Evolutionary conservation across 176 grass and related monocot species (phyloP), one percentile per base, ranked within the genome.

Genomic region (Chrysopogon serrulatus): DNA sequence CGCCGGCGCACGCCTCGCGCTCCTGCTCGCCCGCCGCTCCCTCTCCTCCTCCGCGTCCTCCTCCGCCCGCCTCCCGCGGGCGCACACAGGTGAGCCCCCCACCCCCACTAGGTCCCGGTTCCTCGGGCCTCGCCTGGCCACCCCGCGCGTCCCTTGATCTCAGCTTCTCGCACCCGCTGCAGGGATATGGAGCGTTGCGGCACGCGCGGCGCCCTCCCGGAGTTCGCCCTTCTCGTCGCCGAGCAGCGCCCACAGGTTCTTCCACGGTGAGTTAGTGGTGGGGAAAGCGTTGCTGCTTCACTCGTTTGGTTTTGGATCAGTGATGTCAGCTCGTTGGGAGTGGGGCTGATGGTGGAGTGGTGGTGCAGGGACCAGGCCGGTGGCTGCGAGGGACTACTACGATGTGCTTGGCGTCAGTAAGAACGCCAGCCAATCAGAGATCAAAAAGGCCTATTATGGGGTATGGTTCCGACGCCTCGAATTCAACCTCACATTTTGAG

Each of bases 381-480:
- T 90, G 39, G 72, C 82, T 32, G 82, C 69, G 12, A 97, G 71
- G 57, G 94, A 97, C 87, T 97, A 94, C 44, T 97, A 97, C 23
- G 89, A 94, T 78, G 91, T 97, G 12, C 82, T 97, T 16, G 94
- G 91, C 71, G 89, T 97, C 57, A 94, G 76, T 59, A 93, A 90
- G 65, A 82, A 90, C n/a, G 91, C 94, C 5, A 92, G 82, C 75
- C 89, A 92, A 41, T 68, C 70, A 5, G 91, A 97, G 17, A 97
- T 97, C 4, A 97, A 97, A 51, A 97, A 97, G 80, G 94, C 94
- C 8, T 97, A 97, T 74, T 94, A 97, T 61, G 87, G 35, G 82
- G 94, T 97, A 87, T 87, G 69, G 49, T 54, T 71, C 66, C 0
- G 17, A 24, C 39, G 18, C 15, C 34, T 68, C 11, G 42, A 33